Base-by-base conservation (phyloP, 192 early-diverging fungal genomes). In the Linnemannia hyalina region DNA sequence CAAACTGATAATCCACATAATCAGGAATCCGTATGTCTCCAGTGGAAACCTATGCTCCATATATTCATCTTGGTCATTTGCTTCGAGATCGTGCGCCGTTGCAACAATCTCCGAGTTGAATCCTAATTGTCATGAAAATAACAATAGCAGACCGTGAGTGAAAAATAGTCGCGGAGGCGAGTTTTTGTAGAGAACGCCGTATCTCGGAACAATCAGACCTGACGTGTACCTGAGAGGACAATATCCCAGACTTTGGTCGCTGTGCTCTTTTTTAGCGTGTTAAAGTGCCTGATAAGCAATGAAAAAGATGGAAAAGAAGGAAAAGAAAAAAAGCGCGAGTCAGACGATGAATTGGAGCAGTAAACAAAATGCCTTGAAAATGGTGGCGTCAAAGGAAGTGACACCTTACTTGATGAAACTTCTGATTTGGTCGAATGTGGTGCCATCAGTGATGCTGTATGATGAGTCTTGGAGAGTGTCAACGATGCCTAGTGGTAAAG, bases 11-110 rank as follows among this genome's bases (percentile, higher is more conserved):
- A 95, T 88, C 97, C 97, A 98, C 76, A 95, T 93, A 69, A 97
- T 87, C 68, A 97, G 71, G 77, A 96, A 98, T 6, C 93, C 94
- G 76, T 97, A 98, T 78, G 96, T 91, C 86, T 98, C 96, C 10
- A 98, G 88, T 9, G 92, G 86, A 18, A 88, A 77, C 16, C 91
- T 89, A 83, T 97, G 94, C 22, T 89, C 80, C 16, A 93, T 91
- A 80, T 94, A 95, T 55, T 93, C 92, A 55, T 95, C 94, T 49
- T 95, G 93, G n/a, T 93, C 92, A 52, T 94, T 89, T 22, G 88
- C 88, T 3, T 91, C 89, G 60, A 97, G 71, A 57, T 95, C 95
- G 13, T 77, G 83, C 23, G 93, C 76, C 7, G 95, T 91, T 8
- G 87, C 79, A 85, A 90, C 88, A 38, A 95, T 91, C 80, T 96